Evolutionary conservation across 768 basidiomycete genomes (phyloP), one percentile per base, ranked within the genome.

Genomic region (Royoungia palumana): DNA sequence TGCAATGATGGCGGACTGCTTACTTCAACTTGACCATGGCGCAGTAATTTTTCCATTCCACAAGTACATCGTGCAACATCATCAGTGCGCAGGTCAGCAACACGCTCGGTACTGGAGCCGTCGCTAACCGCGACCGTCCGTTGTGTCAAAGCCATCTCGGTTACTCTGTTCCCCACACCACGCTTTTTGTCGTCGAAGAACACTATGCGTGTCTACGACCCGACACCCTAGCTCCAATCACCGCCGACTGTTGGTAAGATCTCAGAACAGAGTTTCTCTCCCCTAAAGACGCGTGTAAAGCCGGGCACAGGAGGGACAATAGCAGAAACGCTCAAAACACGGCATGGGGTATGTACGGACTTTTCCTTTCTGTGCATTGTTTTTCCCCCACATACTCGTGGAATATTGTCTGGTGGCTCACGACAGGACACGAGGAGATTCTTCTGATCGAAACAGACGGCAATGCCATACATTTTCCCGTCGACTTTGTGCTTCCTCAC

Each of bases 141-240:
- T 47, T 78, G 80, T 20, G 76, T 93, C 48, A 93, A 94, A 65
- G 66, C 89, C 10, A 91, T 94, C 71, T 93, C 90, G 11, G 70
- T 94, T 20, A n/a, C n/a, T n/a, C n/a, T n/a, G n/a, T n/a, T n/a
- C n/a, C n/a, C n/a, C n/a, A n/a, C n/a, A n/a, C n/a, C n/a, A n/a
- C n/a, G n/a, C n/a, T n/a, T n/a, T n/a, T n/a, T n/a, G n/a, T n/a
- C 72, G 10, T 72, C 93, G 27, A 72, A 44, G 76, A 76, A 25
- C 78, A 80, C 79, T 35, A 91, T 89, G 14, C 79, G 77, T 48
- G 85, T 83, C 14, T 91, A 89, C 58, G 88, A 91, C 55, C 83
- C 4, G 75, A 75, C 24, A 88, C 90, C 63, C 61, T 91, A 40
- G 75, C 83, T 6, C 80, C 80, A 42, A 82, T 84, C 0, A 70